These are phyloP conservation scores for Ustilago bromivora DNA, from an alignment of 1,284 basidiomycete species.

Conservation along the genomic window DNA sequence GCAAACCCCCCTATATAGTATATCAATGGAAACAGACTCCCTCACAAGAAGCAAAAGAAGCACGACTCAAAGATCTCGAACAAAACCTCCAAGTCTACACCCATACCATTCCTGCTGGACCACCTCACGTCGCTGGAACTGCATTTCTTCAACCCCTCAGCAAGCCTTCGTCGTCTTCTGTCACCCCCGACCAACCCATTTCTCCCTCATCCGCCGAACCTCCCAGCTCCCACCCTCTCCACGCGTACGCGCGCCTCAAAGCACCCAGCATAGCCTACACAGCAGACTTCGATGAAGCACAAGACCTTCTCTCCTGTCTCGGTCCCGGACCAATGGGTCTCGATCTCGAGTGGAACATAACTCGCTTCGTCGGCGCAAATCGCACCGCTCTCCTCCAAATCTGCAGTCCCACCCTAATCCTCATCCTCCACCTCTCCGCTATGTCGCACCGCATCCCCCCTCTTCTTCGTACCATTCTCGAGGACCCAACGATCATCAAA, in stretches of 20 bases:
- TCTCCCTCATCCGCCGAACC: slow-evolving; percentile 5
- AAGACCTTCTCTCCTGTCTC: slow-evolving; percentile 30
- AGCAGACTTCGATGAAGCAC: slow-evolving; percentile 31
- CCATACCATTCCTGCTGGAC: slow-evolving; percentile 24
- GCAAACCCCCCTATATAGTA: neutral
- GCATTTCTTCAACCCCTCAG: slow-evolving; percentile 18
- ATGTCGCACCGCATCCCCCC: slow-evolving; percentile 36
- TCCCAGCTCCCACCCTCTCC: neutral
- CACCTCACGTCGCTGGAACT: slow-evolving; percentile 11
- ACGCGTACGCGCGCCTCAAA: slow-evolving; percentile 6
- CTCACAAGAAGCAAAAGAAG: slow-evolving; percentile 20
- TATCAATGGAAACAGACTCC: slow-evolving; percentile 9
- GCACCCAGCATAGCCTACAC: slow-evolving; percentile 45
- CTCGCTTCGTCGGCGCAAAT: slow-evolving; percentile 6
- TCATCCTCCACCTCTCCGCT: slow-evolving; percentile 54
- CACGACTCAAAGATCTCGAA: slow-evolving; percentile 27
- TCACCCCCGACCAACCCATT: neutral
- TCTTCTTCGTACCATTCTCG: slow-evolving; percentile 40
- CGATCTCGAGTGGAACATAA: slow-evolving; percentile 60
- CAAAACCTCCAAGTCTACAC: slow-evolving; percentile 24
- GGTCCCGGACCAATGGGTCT: slow-evolving; percentile 47
- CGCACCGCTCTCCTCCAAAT: slow-evolving; percentile 55
- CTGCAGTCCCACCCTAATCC: slow-evolving; percentile 37
- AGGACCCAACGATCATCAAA: slow-evolving; percentile 45
- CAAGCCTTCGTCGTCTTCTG: slow-evolving; percentile 9